Base-by-base conservation (phyloP, 2,329 filamentous ascomycete genomes). In the Diaporthe batatas region DNA sequence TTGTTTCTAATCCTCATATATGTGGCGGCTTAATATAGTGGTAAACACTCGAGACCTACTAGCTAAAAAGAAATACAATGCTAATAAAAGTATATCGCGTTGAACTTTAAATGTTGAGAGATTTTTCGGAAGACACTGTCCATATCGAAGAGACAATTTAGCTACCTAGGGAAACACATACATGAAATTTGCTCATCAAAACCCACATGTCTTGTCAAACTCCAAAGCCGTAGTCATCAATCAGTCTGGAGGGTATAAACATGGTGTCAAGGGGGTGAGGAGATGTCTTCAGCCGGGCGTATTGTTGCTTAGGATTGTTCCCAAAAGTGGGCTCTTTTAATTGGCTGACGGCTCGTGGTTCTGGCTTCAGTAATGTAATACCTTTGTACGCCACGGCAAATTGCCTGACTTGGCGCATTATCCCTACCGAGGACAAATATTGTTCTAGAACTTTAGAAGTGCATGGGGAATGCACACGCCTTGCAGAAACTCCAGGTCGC, bases 371-470 rank as follows among this genome's bases (percentile, higher is more conserved):
- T 14, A 42, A 57, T 49, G 16, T 18, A 4, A 62, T 68, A 29
- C 54, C 73, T 72, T 74, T 74, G 73, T 74, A 55, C 54, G 23
- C 23, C 12, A 21, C 18, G 21, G 34, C 16, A 73, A 69, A 73
- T 72, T 72, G 39, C 44, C 54, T 68, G n/a, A 25, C 39, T 8
- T 39, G 25, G 4, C 29, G 12, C 39, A 70, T 70, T 70, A 62
- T 70, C 14, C 16, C 18, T 39, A 29, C n/a, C 11, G 47, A 64
- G 16, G 11, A 8, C 23, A 14, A 18, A 62, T 36, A 53, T 39
- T 34, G 7, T 64, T 55, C 55, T 65, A 64, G 55, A 68, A 55
- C 57, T 55, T 47, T 65, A 64, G 55, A 68, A 55, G 55, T 14
- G n/a, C 42, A 18, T 32, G 6, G 39, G 34, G 29, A 51, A 47